These are phyloP conservation scores for Pyricularia grisea DNA, from an alignment of 2,329 filamentous ascomycete genomes.

Conservation along the genomic window DNA sequence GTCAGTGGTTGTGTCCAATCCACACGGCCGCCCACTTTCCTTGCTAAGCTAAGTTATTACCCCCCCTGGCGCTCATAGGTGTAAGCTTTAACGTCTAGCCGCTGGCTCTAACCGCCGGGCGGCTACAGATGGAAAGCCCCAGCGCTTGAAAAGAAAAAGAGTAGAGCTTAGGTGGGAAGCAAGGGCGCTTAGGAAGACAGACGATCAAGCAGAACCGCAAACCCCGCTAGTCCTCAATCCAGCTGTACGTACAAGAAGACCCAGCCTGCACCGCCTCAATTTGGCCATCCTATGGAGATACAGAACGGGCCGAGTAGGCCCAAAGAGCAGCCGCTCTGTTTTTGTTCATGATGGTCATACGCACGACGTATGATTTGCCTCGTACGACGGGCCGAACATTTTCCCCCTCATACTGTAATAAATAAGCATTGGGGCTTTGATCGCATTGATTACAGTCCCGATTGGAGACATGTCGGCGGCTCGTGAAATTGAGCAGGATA, in stretches of 20 bases:
- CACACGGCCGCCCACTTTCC: background rate
- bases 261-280: background rate
- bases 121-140: background rate
- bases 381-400: background rate
- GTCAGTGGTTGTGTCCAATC: background rate
- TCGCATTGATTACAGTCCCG: background rate
- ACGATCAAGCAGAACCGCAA: background rate
- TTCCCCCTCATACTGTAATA: background rate
- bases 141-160: background rate
- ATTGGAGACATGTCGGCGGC: background rate
- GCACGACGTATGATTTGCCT: background rate
- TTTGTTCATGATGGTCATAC: background rate
- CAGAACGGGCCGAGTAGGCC: background rate
- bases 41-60: background rate
- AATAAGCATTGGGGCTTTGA: background rate
- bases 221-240: too few species aligned
- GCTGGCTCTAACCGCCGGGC: background rate
- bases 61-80: background rate
- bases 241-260: background rate
- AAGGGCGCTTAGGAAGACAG: background rate
- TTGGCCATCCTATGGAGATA: background rate
- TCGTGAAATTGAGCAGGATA: background rate
- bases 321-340: background rate
- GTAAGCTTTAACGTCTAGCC: background rate
- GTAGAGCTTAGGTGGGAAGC: background rate